Evolutionary conservation across 108 stramenopile species (phyloP).

Genomic region (Nitzschia sp.): DNA sequence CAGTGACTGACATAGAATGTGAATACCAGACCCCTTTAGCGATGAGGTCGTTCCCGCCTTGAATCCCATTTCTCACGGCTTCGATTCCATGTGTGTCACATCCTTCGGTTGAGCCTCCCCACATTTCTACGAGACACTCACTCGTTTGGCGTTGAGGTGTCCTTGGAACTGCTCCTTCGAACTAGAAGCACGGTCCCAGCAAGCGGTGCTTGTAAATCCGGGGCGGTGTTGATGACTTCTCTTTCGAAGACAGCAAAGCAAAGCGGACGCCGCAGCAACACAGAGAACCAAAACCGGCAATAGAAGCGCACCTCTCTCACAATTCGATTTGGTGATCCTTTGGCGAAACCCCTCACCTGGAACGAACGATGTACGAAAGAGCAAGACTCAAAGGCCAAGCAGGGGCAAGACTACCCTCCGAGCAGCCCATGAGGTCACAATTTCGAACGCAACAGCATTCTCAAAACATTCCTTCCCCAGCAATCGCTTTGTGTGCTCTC

Average conservation of each 20-base stretch:
- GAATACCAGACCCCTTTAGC: neutral
- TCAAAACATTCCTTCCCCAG: neutral
- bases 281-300: neutral
- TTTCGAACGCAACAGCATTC: neutral
- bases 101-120: conserved; percentile 1
- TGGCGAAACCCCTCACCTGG: conserved; percentile 23
- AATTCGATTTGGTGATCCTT: conserved; percentile 10
- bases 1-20: too few species aligned
- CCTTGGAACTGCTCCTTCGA: conserved; percentile 2
- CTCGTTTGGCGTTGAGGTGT: neutral
- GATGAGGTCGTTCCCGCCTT: too few species aligned
- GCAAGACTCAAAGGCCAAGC: conserved; percentile 12
- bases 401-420: conserved; percentile 1
- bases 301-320: conserved; percentile 5
- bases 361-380: neutral
- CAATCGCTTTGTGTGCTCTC: too few species aligned
- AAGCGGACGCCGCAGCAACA: neutral
- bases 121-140: neutral
- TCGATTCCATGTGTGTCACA: conserved; percentile 1
- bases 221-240: conserved; percentile 9
- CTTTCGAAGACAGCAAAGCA: neutral
- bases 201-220: neutral
- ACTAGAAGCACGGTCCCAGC: conserved; percentile 1
- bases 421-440: neutral
- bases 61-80: too few species aligned